Conservation (phyloP, 2,329 filamentous ascomycete genomes). For the Dactylella cylindrospora region DNA sequence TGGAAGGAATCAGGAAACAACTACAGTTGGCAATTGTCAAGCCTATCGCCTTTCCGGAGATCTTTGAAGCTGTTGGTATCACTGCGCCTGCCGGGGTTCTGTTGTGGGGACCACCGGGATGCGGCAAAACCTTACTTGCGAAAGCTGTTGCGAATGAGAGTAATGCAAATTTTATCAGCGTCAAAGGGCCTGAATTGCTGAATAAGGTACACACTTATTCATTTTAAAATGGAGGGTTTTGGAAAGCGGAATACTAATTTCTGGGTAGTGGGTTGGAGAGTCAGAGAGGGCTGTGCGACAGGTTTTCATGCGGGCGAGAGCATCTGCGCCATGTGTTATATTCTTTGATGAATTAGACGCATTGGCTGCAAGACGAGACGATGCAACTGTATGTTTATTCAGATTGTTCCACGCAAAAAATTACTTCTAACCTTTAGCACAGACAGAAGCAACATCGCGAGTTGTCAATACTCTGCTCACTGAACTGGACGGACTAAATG, state of each 20-base stretch:
- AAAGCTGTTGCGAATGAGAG: conserved; percentile 95
- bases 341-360: conserved; percentile 99
- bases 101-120: conserved; percentile 94
- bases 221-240: not conserved
- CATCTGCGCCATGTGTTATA: conserved; percentile 85
- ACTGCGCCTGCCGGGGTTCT: conserved; percentile 81
- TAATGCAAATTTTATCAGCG: conserved; percentile 95
- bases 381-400: conserved; percentile 51
- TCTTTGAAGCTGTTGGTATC: conserved; percentile 76
- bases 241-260: conserved; percentile 4
- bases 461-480: conserved; percentile 95
- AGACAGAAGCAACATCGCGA: conserved; percentile 79
- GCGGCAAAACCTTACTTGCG: conserved; percentile 92
- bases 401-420: not conserved
- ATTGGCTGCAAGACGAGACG: conserved; percentile 79
- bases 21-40: conserved; percentile 84
- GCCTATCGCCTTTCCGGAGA: conserved; percentile 78
- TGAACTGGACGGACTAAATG: conserved; percentile 83
- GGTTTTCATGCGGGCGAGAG: conserved; percentile 83
- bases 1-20: conserved; percentile 75
- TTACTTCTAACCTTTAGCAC: conserved; percentile 51
- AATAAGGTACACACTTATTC: conserved; percentile 65
- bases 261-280: conserved; percentile 75
- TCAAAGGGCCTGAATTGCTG: conserved; percentile 92
- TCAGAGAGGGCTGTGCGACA: conserved; percentile 90